Percentiles rank a stretch among this genome's conserved stretches.
These are phyloP conservation scores for Mortierella sp. DNA, from an alignment of 371 early-diverging fungal species.

Conservation along the genomic window DNA sequence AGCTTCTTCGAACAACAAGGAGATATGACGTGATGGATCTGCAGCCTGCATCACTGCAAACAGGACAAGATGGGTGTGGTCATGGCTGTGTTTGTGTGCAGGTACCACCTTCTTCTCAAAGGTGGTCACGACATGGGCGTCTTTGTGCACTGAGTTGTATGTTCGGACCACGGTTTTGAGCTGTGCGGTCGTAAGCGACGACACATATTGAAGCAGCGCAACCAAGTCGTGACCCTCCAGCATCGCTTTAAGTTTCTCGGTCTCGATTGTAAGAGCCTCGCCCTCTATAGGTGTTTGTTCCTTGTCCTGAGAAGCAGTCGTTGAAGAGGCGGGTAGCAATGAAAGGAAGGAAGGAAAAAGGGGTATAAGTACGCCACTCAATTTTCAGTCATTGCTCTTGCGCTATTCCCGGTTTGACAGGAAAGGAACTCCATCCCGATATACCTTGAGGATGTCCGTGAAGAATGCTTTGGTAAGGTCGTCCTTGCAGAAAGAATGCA, in stretches of 20 bases:
- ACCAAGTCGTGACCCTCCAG: constrained; percentile 19
- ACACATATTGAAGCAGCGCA: constrained; percentile 13
- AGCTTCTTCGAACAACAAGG: constrained; percentile 36
- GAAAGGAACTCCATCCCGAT: background rate
- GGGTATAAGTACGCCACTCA: background rate
- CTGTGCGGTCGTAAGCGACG: constrained; percentile 30
- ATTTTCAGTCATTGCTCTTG: too few relatives aligned
- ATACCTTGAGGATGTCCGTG: constrained; percentile 28
- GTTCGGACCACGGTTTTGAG: constrained; percentile 17
- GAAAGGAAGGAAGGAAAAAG: background rate
- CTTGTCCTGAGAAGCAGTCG: constrained; percentile 25
- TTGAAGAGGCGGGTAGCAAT: background rate
- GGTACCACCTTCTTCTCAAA: constrained; percentile 31
- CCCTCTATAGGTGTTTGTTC: constrained; percentile 30
- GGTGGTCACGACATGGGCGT: constrained; percentile 36
- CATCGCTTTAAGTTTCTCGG: constrained; percentile 23
- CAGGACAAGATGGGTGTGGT: constrained; percentile 28
- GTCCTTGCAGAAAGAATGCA: constrained; percentile 20
- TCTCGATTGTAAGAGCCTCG: constrained; percentile 16
- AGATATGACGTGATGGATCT: constrained; percentile 39
- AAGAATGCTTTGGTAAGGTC: constrained; percentile 31
- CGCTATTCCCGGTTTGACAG: too few relatives aligned
- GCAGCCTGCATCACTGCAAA: constrained; percentile 43
- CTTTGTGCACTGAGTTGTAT: constrained; percentile 21
- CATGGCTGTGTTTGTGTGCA: constrained; percentile 23